Base-by-base conservation (phyloP, 139 green algal genomes). In the Closterium sp. region DNA sequence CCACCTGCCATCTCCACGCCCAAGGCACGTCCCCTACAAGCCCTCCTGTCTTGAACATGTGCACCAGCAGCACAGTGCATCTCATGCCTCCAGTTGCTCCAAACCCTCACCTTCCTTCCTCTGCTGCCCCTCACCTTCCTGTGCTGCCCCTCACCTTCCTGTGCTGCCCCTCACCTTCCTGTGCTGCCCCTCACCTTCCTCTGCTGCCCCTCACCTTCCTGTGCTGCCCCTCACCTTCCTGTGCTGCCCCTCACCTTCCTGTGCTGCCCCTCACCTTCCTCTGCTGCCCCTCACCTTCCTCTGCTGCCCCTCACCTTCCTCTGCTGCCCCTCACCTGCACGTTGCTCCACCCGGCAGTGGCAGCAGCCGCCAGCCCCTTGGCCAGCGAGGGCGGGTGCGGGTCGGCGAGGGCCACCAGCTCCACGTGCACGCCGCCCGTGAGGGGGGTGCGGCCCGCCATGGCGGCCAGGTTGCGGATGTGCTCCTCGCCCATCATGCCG, bases 401-500 rank as follows among this genome's bases (percentile, higher is more conserved):
- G 34, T 92, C 90, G 16, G 90, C 90, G 35, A 91, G 32, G 8
- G 90, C 90, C 81, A 87, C 33, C 23, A 92, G 19, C 28, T 33
- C 23, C 19, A 33, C 90, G 25, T 16, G 16, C 55, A 23, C 86
- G 84, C 84, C 84, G 84, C 84, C 31, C 31, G 31, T 33, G 9
- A 87, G 84, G 31, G 23, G 16, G 55, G 55, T 16, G 55, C 55
- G 55, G 55, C 69, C 89, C 34, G 84, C 66, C 33, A 91, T 33
- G 28, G 30, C 36, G 19, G 90, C 90, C 7, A 93, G 28, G 34
- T 93, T 93, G 33, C 34, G 87, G 35, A 93, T 55, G 87, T 93
- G 90, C 35, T 93, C 90, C 43, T 86, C 28, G 25, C 90, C 90
- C 90, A 93, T 93, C 90, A 93, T 93, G 33, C 90, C 90, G 28